A percentile compares a stretch with the other conserved stretches of the same genome.
Conservation (phyloP, 176 grass and related monocot species). For the Ensete glaucum region DNA sequence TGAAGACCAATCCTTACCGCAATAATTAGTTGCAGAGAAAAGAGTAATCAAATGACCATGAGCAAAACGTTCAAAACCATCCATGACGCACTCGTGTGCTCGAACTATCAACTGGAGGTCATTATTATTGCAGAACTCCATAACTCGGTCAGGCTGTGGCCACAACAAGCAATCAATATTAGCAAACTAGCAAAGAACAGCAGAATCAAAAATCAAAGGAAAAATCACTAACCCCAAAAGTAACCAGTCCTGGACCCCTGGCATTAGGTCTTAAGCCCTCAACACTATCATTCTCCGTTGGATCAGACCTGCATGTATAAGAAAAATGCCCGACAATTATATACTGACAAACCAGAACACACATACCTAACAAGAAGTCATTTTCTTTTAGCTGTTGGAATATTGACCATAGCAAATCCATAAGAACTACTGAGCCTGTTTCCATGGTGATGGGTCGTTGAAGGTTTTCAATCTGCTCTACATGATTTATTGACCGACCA, state of each 20-base stretch:
- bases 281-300: conserved; percentile 97
- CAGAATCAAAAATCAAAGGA: not conserved
- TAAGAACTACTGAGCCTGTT: conserved; percentile 91
- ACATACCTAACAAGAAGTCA: not conserved
- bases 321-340: conserved; percentile 12
- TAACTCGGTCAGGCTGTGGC: conserved; percentile 85
- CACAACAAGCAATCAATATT: not conserved
- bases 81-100: conserved; percentile 98
- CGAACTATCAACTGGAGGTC: conserved; percentile 85
- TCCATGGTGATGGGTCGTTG: conserved; percentile 98
- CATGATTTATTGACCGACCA: conserved; percentile 91
- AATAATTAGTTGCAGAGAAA: conserved; percentile 98
- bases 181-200: not conserved
- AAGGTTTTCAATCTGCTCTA: conserved; percentile 95
- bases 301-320: conserved; percentile 76
- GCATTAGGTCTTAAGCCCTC: conserved; percentile 98
- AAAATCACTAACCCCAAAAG: conserved; percentile 67
- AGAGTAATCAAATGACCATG: conserved; percentile 97
- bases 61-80: conserved; percentile 97
- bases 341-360: not conserved
- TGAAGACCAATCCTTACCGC: conserved; percentile 38
- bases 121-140: conserved; percentile 99
- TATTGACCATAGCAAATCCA: conserved; percentile 96
- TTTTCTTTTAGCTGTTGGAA: not conserved
- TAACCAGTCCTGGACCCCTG: conserved; percentile 89